These are phyloP conservation scores for Cicer bijugum DNA, from an alignment of 306 rosid genomes.

Conservation along the genomic window DNA sequence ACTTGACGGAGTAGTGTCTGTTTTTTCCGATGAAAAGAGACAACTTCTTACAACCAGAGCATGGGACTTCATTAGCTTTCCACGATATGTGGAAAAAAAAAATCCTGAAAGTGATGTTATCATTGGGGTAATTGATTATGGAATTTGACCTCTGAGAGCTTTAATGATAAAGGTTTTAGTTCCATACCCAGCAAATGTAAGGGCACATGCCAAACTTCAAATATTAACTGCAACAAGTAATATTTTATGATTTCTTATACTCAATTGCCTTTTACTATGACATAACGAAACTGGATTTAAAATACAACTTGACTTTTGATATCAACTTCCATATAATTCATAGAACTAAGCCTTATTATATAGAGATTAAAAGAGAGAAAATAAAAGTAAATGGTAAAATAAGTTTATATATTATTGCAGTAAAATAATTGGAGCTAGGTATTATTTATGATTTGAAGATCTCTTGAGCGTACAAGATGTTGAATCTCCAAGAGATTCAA, in stretches of 20 bases:
- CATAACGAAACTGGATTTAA: background rate
- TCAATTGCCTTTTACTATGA: background rate
- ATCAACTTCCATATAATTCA: background rate
- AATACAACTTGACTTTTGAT: background rate
- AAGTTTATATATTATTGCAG: background rate
- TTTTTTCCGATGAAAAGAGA: slow-evolving; percentile 48
- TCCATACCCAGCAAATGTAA: too few relatives aligned
- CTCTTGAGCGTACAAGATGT: background rate
- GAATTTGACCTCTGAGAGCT: too few relatives aligned
- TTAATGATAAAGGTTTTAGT: too few relatives aligned
- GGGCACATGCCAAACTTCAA: too few relatives aligned
- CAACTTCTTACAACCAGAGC: slow-evolving; percentile 60
- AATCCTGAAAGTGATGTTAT: slow-evolving; percentile 48
- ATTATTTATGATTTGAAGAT: background rate
- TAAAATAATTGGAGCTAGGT: background rate
- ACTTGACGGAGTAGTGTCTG: slow-evolving; percentile 56
- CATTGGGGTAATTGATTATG: slow-evolving; percentile 41
- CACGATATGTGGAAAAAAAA: slow-evolving; percentile 31
- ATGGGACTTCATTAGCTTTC: slow-evolving; percentile 67
- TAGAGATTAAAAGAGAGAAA: background rate
- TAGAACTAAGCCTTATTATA: too few relatives aligned
- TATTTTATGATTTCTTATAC: too few relatives aligned
- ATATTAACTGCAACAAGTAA: too few relatives aligned
- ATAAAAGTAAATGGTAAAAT: background rate
- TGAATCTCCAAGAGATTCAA: slow-evolving; percentile 45